These are phyloP conservation scores for Coriolopsis trogii DNA, from an alignment of 1,284 basidiomycete genomes.

Conservation along the genomic window DNA sequence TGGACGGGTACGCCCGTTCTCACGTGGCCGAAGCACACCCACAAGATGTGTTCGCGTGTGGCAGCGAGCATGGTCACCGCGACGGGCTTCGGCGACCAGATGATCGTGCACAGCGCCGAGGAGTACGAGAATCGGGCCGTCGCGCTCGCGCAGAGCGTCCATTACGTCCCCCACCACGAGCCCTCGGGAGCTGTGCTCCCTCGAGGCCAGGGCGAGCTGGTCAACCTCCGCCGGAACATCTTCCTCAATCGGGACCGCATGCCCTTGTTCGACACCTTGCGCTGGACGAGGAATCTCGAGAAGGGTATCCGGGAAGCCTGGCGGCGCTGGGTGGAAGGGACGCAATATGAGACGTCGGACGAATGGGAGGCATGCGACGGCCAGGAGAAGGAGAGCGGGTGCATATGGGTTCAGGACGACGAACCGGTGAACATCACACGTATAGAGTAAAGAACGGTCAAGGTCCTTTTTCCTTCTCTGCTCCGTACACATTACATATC, in stretches of 20 bases:
- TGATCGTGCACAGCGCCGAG: slow-evolving; percentile 51
- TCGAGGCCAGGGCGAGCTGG: slow-evolving; percentile 40
- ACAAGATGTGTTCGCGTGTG: slow-evolving; percentile 67
- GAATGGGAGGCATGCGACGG: slow-evolving; percentile 40
- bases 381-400: slow-evolving; percentile 38
- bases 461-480: background rate
- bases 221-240: slow-evolving; percentile 47
- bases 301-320: slow-evolving; percentile 53
- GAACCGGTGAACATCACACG: slow-evolving; percentile 28
- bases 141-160: slow-evolving; percentile 44
- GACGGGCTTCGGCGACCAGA: slow-evolving; percentile 56
- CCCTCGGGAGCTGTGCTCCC: slow-evolving; percentile 21
- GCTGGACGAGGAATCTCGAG: slow-evolving; percentile 60
- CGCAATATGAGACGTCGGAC: slow-evolving; percentile 44
- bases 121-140: slow-evolving; percentile 61
- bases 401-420: slow-evolving; percentile 46
- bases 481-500: background rate
- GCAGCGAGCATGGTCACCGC: slow-evolving; percentile 60
- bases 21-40: slow-evolving; percentile 56
- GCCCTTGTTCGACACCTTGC: slow-evolving; percentile 57
- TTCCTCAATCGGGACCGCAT: slow-evolving; percentile 51
- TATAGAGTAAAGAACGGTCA: slow-evolving; percentile 1
- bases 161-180: slow-evolving; percentile 33
- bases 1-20: slow-evolving; percentile 66
- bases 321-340: slow-evolving; percentile 57